Base-by-base conservation (phyloP, 2,329 filamentous ascomycete species). In the Ophiocordyceps polyrhachis-furcata region DNA sequence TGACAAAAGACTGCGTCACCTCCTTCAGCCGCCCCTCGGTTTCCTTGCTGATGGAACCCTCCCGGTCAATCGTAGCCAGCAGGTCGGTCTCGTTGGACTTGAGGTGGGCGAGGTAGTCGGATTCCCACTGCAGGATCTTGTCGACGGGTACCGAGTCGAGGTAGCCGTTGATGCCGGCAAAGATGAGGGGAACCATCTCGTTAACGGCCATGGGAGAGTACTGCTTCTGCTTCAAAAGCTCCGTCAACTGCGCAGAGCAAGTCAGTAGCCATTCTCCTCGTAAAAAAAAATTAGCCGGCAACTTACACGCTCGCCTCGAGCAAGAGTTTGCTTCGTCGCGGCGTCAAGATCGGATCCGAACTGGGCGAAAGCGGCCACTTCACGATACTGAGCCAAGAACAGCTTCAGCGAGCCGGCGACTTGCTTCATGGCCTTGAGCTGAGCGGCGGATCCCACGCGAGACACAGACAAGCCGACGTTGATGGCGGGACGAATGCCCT, bases 361-460 rank as follows among this genome's bases (percentile, higher is more conserved):
- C 74, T 98, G 91, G 59, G 91, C 89, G 72, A 98, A 98, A 58
- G 91, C 91, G 62, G 91, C 91, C 52, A 98, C 91, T 72, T 98
- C 91, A 91, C 91, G 91, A 81, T 98, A 98, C 76, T 98, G 91
- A 61, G 91, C 91, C 83, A 98, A 85, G 87, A 96, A 98, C 59
- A 98, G 87, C 81, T 98, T 98, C 64, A 98, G 77, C 57, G 89
- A 96, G 79, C 91, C 91, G 62, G 91, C 91, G 60, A 98, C 91
- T 78, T 98, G 91, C 81, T 98, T 98, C 91, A 98, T 98, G 73
- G 91, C 88, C 85, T 96, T 98, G 69, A 96, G 79, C 79, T 98
- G 91, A 65, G 91, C 91, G 67, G 91, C 86, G 63, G 91, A 98
- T 67, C 91, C 91, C 81, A 98, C 91, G 85, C 91, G 91, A 58